Base-by-base conservation (phyloP, 148 eudicot species). In the Chenopodium quinoa region DNA sequence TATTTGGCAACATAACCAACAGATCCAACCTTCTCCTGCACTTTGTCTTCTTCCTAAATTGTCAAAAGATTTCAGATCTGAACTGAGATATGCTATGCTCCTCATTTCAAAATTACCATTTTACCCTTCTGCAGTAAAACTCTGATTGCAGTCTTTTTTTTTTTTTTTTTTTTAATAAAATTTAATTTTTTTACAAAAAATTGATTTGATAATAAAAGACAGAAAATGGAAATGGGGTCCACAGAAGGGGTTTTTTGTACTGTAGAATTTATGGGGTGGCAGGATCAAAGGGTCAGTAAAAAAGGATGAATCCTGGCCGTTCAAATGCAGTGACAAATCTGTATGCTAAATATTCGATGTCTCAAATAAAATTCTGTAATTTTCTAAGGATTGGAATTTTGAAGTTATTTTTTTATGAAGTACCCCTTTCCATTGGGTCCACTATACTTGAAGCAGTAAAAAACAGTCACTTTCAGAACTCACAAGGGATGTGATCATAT, bases 341-440 rank as follows among this genome's bases (percentile, higher is more conserved):
- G 88, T 83, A 83, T 82, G 79, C 86, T 86, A 83, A 86, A 86
- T 86, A 86, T 86, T 83, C 84, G 88, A 68, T 80, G 84, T 82
- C 82, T 77, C 77, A 14, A 64, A 80, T 72, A 81, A 64, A 83
- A 80, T 76, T 9, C 83, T 77, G 75, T 52, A 75, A 71, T 29
- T 80, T 76, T 62, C 22, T 32, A 44, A 75, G 76, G 82, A 75
- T 79, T 83, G 73, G 66, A 83, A 83, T 66, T 66, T 25, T 75
- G 77, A 73, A 40, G 44, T 40, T 40, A 40, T 40, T 50, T 79
- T 79, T 60, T n/a, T 23, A 46, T 22, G 17, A 2, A 56, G 27
- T 71, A 47, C 31, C 60, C 20, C 34, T 32, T 83, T 48, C 34
- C 37, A 6, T 60, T 62, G 71, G 86, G 86, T 32, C 86, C 83